Percentiles rank a stretch among this genome's conserved stretches.
These are phyloP conservation scores for Peltaster fructicola DNA, from an alignment of 2,329 filamentous ascomycete species.

Conservation along the genomic window DNA sequence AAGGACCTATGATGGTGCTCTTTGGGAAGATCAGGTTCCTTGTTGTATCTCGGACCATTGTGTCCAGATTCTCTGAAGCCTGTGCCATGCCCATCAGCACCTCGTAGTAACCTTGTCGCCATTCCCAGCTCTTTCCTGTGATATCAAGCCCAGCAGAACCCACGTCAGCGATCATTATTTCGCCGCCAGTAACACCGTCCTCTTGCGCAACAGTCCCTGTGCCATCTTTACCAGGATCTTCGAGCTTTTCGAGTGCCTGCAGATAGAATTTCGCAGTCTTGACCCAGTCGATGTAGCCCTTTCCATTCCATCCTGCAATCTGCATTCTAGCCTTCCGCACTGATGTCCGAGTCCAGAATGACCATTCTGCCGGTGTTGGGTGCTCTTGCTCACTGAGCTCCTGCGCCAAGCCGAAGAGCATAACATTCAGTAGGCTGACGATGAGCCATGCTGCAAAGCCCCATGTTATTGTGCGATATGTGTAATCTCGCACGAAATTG, in stretches of 20 bases:
- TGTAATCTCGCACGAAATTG: constrained; percentile 51
- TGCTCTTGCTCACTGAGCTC: constrained; percentile 58
- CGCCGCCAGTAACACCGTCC: constrained; percentile 10
- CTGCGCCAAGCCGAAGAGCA: constrained; percentile 49
- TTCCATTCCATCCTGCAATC: constrained; percentile 36
- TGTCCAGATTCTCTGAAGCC: constrained; percentile 65
- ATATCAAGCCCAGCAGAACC: constrained; percentile 49
- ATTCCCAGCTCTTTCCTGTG: constrained; percentile 58
- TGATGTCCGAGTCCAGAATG: constrained; percentile 48
- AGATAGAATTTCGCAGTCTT: constrained; percentile 43
- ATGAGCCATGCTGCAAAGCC: constrained; percentile 48
- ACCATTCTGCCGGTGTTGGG: constrained; percentile 74
- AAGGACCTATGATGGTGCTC: constrained; percentile 61
- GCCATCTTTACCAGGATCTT: constrained; percentile 53
- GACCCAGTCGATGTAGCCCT: constrained; percentile 50
- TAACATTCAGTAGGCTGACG: constrained; percentile 40
- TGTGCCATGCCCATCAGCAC: constrained; percentile 60
- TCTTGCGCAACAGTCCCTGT: constrained; percentile 36
- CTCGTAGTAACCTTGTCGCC: constrained; percentile 74
- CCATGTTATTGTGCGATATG: constrained; percentile 52
- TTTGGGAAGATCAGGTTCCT: constrained; percentile 50
- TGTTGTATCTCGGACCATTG: constrained; percentile 54
- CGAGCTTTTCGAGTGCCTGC: constrained; percentile 46
- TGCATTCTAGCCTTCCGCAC: constrained; percentile 39
- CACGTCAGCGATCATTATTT: constrained; percentile 29